Evolutionary conservation across 2,329 filamentous ascomycete genomes (phyloP).

Genomic region (Penicillium paneum): DNA sequence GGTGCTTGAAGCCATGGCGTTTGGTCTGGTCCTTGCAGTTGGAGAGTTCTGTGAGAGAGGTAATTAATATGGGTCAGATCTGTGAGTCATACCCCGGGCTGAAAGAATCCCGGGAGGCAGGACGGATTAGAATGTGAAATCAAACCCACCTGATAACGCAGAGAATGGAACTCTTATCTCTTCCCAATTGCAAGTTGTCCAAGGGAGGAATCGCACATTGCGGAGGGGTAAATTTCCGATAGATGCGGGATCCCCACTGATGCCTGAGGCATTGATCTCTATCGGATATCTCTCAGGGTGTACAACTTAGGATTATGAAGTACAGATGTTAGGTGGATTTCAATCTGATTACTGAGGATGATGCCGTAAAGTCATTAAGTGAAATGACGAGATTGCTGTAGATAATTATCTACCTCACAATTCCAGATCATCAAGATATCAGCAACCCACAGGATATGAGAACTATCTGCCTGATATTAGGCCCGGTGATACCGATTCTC

Average conservation of each 20-base stretch:
- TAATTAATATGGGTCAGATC: conserved; percentile 2
- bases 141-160: conserved; percentile 4
- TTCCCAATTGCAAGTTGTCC: conserved; percentile 13
- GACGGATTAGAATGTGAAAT: neutral
- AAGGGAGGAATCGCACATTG: conserved; percentile 16
- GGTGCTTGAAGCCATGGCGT: conserved; percentile 34
- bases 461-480: too few species aligned
- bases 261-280: conserved; percentile 28
- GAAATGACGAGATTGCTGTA: too few species aligned
- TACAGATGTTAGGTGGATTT: too few species aligned
- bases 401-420: too few species aligned
- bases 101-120: neutral
- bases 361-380: too few species aligned
- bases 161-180: conserved; percentile 6
- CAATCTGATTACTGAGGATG: too few species aligned
- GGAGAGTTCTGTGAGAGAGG: conserved; percentile 6
- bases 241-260: conserved; percentile 19
- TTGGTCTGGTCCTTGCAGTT: conserved; percentile 1
- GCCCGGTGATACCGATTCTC: too few species aligned
- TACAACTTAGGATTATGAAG: too few species aligned
- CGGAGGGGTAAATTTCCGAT: conserved; percentile 36
- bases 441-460: too few species aligned
- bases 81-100: conserved; percentile 20
- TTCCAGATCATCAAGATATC: too few species aligned
- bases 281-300: neutral